Conservation (phyloP, 495 filamentous ascomycete genomes). For the Aspergillus olivimuriae region DNA sequence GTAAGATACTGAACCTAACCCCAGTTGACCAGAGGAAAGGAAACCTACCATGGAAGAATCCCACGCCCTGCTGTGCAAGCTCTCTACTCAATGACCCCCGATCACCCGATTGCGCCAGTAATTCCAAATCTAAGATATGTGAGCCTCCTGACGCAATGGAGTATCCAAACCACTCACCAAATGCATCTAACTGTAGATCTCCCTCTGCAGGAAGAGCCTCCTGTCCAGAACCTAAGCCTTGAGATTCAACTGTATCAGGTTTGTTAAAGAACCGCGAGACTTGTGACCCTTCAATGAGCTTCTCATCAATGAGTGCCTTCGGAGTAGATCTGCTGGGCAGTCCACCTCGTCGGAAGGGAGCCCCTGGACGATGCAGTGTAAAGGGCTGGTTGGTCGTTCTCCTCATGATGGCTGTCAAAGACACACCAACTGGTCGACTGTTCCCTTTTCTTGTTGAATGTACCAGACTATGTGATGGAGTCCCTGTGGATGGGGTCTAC, state of each 20-base stretch:
- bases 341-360: too few relatives aligned
- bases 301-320: constrained; percentile 18
- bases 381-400: not conserved
- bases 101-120: constrained; percentile 29
- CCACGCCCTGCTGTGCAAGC: constrained; percentile 14
- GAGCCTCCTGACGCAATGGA: not conserved
- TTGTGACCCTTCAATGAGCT: constrained; percentile 23
- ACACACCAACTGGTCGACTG: too few relatives aligned
- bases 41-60: constrained; percentile 31
- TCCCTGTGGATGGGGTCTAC: too few relatives aligned
- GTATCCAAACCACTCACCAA: constrained; percentile 33
- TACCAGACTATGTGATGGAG: too few relatives aligned
- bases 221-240: not conserved
- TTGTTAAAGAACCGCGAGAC: constrained; percentile 6
- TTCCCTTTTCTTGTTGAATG: too few relatives aligned
- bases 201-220: constrained; percentile 12
- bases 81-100: too few relatives aligned
- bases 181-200: constrained; percentile 38
- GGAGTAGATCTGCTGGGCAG: not conserved
- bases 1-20: too few relatives aligned
- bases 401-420: too few relatives aligned
- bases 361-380: not conserved
- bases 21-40: too few relatives aligned
- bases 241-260: not conserved
- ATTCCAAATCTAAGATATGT: constrained; percentile 29